Evolutionary conservation across 139 green algal species (phyloP).

Genomic region (Chlorella sp.): DNA sequence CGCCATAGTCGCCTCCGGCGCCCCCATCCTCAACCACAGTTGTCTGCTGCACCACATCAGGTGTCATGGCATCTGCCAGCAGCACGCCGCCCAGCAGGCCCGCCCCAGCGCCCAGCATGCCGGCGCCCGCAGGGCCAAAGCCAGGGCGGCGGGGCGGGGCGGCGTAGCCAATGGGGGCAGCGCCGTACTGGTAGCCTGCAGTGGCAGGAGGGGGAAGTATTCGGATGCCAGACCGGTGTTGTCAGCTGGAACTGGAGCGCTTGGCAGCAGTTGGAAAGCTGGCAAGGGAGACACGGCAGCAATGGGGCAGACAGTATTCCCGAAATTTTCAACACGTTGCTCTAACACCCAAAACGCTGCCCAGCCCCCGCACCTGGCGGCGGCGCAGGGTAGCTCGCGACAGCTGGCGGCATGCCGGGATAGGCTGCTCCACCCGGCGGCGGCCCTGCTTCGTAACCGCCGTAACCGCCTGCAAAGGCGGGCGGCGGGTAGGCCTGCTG

Average conservation of each 20-base stretch:
- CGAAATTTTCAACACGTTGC: neutral
- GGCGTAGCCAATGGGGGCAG: neutral
- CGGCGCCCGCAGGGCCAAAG: slow-evolving; percentile 4
- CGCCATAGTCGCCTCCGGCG: neutral
- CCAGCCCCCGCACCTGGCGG: no score
- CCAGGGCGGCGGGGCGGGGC: neutral
- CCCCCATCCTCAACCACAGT: neutral
- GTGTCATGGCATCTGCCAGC: slow-evolving; percentile 12
- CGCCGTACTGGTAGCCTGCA: neutral
- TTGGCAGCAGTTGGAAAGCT: neutral
- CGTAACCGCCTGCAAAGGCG: neutral
- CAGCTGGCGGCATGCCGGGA: neutral
- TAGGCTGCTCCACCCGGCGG: neutral
- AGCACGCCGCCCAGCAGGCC: slow-evolving; percentile 13
- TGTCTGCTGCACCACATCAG: slow-evolving; percentile 10
- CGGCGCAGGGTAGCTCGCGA: neutral
- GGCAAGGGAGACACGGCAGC: neutral
- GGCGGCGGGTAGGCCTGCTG: neutral
- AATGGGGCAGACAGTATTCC: neutral
- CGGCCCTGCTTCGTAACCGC: neutral
- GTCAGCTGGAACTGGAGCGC: neutral
- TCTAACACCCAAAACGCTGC: no score
- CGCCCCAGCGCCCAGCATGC: neutral
- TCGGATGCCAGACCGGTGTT: neutral
- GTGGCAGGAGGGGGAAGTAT: neutral